phyloP scores from a whole-genome alignment of 2,329 filamentous ascomycete genomes.

The Ascomycota sp. region DNA sequence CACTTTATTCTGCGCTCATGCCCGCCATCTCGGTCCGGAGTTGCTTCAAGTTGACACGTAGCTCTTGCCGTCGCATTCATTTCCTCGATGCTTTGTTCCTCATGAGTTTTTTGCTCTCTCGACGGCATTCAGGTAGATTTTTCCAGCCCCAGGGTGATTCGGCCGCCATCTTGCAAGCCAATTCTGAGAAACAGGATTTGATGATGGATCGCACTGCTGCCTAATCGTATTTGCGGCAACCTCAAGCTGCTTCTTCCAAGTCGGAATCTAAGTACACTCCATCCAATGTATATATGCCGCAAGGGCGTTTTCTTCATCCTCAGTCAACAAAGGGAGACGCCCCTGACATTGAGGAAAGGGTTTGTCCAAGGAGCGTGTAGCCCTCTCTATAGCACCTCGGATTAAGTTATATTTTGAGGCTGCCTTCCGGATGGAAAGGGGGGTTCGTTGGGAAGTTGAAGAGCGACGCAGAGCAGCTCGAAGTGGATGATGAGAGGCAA shows the following conservation, averaged over 20 bases:
- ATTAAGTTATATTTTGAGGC: too few species aligned
- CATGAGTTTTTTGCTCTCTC: neutral
- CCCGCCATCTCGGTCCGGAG: too few species aligned
- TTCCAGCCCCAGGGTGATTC: neutral
- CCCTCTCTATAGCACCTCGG: too few species aligned
- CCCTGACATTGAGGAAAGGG: neutral
- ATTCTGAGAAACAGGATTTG: neutral
- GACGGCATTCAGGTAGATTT: neutral
- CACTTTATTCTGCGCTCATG: too few species aligned
- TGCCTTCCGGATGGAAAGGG: neutral
- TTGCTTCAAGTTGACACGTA: too few species aligned
- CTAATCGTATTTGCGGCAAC: neutral
- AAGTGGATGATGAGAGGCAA: too few species aligned
- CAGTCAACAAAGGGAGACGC: neutral
- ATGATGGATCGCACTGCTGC: neutral
- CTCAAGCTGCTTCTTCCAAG: neutral
- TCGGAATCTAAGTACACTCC: neutral
- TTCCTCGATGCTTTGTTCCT: neutral
- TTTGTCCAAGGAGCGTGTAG: too few species aligned
- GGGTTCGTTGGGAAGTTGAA: neutral
- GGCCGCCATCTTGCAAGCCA: neutral
- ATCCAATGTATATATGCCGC: neutral
- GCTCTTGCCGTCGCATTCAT: too few species aligned
- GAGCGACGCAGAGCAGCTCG: neutral
- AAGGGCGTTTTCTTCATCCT: neutral